These are phyloP conservation scores for Scleroderma citrinum DNA, from an alignment of 768 basidiomycete species.

Conservation along the genomic window DNA sequence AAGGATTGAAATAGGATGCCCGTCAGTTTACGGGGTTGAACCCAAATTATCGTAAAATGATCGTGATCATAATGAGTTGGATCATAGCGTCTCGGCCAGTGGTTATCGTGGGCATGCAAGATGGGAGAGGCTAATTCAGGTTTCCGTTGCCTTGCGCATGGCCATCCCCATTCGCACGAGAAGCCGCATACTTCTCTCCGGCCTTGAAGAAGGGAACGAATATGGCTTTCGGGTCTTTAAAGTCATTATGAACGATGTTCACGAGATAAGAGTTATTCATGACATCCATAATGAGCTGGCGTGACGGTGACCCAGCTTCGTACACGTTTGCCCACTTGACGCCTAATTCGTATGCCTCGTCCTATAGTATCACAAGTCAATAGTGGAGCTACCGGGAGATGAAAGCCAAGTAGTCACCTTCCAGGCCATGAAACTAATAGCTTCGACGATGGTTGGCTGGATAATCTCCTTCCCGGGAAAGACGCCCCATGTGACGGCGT, in stretches of 20 bases:
- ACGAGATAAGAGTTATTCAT: constrained; percentile 85
- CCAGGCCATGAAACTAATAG: constrained; percentile 98
- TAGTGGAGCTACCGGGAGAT: not conserved
- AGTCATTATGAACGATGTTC: constrained; percentile 96
- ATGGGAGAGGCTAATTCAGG: constrained; percentile 13
- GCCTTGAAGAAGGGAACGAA: constrained; percentile 83
- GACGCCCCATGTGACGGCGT: constrained; percentile 98
- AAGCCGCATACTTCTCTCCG: constrained; percentile 52
- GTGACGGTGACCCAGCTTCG: constrained; percentile 67
- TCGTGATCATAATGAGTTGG: constrained; percentile 27
- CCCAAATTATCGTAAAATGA: constrained; percentile 48
- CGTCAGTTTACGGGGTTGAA: constrained; percentile 75
- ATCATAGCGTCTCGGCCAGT: constrained; percentile 13
- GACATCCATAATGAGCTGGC: constrained; percentile 66
- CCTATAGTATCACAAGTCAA: constrained; percentile 39
- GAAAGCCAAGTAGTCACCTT: constrained; percentile 48
- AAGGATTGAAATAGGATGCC: constrained; percentile 10
- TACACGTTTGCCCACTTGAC: constrained; percentile 88
- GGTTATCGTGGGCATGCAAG: not conserved
- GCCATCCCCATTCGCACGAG: constrained; percentile 26
- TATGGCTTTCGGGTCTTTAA: constrained; percentile 78
- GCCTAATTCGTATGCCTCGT: constrained; percentile 92
- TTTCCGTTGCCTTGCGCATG: constrained; percentile 36
- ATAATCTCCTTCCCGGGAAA: constrained; percentile 96
- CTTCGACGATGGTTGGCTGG: constrained; percentile 95